Evolutionary conservation across 768 basidiomycete genomes (phyloP), one percentile per base, ranked within the genome.

Genomic region (Leccinum ochraceum): DNA sequence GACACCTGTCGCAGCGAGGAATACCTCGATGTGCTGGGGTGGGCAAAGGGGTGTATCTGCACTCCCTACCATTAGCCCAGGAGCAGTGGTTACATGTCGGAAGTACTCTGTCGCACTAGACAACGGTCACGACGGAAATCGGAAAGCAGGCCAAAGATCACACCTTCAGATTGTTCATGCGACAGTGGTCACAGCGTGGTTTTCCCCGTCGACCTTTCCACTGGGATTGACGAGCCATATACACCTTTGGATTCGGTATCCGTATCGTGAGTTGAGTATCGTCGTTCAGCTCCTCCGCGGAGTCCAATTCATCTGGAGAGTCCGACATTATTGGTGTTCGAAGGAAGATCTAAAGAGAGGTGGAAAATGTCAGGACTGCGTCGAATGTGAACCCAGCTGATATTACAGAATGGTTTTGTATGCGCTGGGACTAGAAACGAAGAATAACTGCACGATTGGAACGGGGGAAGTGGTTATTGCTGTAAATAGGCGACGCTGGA

Each of bases 201-300:
- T 89, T 89, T 55, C 88, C 88, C 75, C 88, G 80, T 60, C 86
- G 81, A 60, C 87, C 87, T 63, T 88, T 87, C 88, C 88, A 89
- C 58, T 85, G 84, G 46, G 87, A 89, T 71, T 86, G 86, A 61
- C 83, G 85, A 67, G 82, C 85, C 82, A 85, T 81, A 72, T 83
- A 87, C 55, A 83, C 78, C 76, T 84, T 86, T 37, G 84, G 83
- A 67, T 86, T 87, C 3, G 87, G 86, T 64, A 88, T 88, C 60
- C 83, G 79, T 66, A 88, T 86, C 52, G 81, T 86, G 65, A 87
- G 77, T 61, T 81, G 82, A 53, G 76, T 76, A 68, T 84, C 83
- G 71, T 81, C 83, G 59, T 74, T 74, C 59, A 69, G 64, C 58
- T 79, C 79, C 61, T 74, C 78, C 28, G 71, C 67, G 34, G 75